A percentile compares a stretch with the other conserved stretches of the same genome.
These are phyloP conservation scores for Phytophthora capsici DNA, from an alignment of 352 stramenopile genomes.

Conservation along the genomic window DNA sequence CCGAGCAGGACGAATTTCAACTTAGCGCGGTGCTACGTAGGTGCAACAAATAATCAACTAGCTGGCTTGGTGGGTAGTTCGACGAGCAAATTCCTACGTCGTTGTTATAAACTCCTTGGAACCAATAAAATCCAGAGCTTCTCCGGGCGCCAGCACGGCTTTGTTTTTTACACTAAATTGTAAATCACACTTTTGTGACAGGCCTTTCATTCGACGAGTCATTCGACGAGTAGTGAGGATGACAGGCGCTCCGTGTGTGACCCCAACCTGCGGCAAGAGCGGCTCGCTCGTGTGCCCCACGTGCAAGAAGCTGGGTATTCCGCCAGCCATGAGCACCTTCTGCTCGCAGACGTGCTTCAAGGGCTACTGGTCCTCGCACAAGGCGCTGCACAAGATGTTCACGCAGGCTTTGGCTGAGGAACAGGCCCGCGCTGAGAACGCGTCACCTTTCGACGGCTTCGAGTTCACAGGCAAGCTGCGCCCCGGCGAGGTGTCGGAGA, in stretches of 20 bases:
- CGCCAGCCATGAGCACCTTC: slow-evolving; percentile 88
- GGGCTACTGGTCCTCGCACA: slow-evolving; percentile 94
- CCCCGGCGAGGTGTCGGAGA: slow-evolving; percentile 81
- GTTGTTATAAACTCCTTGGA: no score
- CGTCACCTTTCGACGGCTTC: slow-evolving; percentile 68
- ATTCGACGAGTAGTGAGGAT: slow-evolving; percentile 37
- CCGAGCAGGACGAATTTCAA: no score
- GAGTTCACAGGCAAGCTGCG: slow-evolving; percentile 86
- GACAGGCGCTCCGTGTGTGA: slow-evolving; percentile 61
- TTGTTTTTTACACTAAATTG: slow-evolving; percentile 15
- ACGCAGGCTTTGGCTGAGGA: slow-evolving; percentile 59
- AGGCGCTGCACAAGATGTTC: slow-evolving; percentile 96
- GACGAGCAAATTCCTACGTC: no score
- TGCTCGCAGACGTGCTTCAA: slow-evolving; percentile 98
- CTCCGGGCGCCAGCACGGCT: no score
- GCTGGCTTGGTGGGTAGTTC: no score
- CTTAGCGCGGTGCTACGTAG: no score
- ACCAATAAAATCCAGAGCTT: no score
- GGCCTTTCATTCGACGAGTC: slow-evolving; percentile 30
- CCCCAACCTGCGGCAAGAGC: slow-evolving; percentile 76
- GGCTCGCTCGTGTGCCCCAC: slow-evolving; percentile 90
- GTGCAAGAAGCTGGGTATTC: slow-evolving; percentile 92
- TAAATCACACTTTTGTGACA: slow-evolving; percentile 6
- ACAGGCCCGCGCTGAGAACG: slow-evolving; percentile 18
- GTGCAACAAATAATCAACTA: no score